These are phyloP conservation scores for Inosperma sp. DNA, from an alignment of 768 basidiomycete species.

Conservation along the genomic window DNA sequence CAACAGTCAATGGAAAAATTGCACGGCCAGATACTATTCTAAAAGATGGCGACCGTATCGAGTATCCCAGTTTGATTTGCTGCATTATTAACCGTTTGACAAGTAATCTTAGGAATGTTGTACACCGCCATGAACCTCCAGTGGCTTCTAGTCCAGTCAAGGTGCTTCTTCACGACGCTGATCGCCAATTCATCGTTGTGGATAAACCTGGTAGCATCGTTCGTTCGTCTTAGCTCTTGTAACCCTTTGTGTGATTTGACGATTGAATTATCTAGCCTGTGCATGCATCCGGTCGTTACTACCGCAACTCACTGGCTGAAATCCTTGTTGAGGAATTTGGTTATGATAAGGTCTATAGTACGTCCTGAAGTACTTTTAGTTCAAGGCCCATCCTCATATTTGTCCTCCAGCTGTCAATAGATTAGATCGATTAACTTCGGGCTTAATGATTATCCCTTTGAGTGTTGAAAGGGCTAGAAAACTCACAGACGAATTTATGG, in stretches of 20 bases:
- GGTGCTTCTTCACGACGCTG: slow-evolving; percentile 70
- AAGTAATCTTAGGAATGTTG: slow-evolving; percentile 62
- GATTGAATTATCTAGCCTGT: slow-evolving; percentile 58
- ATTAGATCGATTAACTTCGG: slow-evolving; percentile 90
- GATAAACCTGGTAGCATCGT: slow-evolving; percentile 98
- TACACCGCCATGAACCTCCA: slow-evolving; percentile 96
- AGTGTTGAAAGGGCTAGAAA: slow-evolving; percentile 61
- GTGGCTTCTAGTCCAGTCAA: slow-evolving; percentile 80
- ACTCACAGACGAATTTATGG: slow-evolving; percentile 77
- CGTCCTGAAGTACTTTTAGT: slow-evolving; percentile 29
- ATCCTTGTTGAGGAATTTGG: slow-evolving; percentile 83
- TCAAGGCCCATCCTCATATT: slow-evolving; percentile 6
- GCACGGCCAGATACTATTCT: slow-evolving; percentile 77
- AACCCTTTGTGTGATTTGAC: slow-evolving; percentile 10
- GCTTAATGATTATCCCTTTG: slow-evolving; percentile 89
- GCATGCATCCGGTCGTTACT: slow-evolving; percentile 89
- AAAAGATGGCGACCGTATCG: slow-evolving; percentile 82
- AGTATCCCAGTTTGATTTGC: slow-evolving; percentile 46
- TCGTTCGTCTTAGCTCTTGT: slow-evolving; percentile 36
- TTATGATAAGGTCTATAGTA: slow-evolving; percentile 78
- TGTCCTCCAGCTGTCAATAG: slow-evolving; percentile 78
- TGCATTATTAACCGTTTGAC: slow-evolving; percentile 13
- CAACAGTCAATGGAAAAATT: slow-evolving; percentile 87
- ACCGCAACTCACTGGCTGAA: slow-evolving; percentile 81
- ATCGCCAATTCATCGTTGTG: slow-evolving; percentile 83